These are phyloP conservation scores for Suillus cothurnatus DNA, from an alignment of 768 basidiomycete genomes.

Conservation along the genomic window DNA sequence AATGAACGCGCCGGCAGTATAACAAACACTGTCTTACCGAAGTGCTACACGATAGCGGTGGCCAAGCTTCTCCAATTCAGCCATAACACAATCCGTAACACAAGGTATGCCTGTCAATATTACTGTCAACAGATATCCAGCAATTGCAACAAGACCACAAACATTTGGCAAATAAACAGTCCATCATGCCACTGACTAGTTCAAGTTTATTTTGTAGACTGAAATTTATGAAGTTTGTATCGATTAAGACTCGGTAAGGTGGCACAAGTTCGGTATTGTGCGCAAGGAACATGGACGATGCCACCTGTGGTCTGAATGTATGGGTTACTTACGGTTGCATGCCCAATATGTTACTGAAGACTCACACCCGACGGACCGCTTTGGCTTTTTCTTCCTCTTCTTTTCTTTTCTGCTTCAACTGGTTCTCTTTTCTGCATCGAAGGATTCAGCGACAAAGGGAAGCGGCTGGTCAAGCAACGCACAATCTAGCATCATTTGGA, in stretches of 20 bases:
- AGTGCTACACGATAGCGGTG: constrained; percentile 94
- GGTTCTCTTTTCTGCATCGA: constrained; percentile 81
- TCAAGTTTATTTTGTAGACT: constrained; percentile 98
- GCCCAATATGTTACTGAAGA: constrained; percentile 16
- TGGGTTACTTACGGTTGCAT: neutral
- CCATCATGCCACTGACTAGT: constrained; percentile 98
- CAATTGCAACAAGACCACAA: constrained; percentile 23
- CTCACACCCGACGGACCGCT: constrained; percentile 78
- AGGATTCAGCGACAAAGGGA: constrained; percentile 5
- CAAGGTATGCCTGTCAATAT: constrained; percentile 83
- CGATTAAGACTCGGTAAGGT: constrained; percentile 95
- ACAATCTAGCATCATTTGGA: constrained; percentile 93
- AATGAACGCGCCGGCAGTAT: neutral
- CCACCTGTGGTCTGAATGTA: constrained; percentile 66
- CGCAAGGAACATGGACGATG: constrained; percentile 91
- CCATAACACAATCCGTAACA: constrained; percentile 99
- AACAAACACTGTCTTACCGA: constrained; percentile 54
- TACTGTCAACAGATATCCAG: constrained; percentile 8
- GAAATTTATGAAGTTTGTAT: constrained; percentile 99
- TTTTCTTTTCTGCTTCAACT: constrained; percentile 86
- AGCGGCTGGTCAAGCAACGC: constrained; percentile 31
- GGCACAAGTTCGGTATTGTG: constrained; percentile 97
- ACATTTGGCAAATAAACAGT: constrained; percentile 98
- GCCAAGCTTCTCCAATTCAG: constrained; percentile 96
- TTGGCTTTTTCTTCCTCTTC: constrained; percentile 80